These are phyloP conservation scores for Kodamaea lidongshanica DNA, from an alignment of 805 yeast genomes.

Conservation along the genomic window DNA sequence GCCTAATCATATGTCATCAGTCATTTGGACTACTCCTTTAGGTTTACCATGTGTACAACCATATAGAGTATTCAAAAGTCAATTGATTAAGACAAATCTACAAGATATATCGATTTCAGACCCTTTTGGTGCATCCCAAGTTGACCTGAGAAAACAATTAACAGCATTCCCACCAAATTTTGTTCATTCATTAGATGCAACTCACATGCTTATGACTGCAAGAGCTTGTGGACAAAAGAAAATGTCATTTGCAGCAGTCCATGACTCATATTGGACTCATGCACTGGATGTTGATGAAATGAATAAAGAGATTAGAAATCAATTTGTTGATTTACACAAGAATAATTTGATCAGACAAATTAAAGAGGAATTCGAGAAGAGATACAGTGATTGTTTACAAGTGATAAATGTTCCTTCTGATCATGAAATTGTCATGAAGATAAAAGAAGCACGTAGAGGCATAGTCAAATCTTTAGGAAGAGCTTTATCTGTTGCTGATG, in stretches of 20 bases:
- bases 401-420: constrained; percentile 48
- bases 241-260: constrained; percentile 86
- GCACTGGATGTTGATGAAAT: constrained; percentile 73
- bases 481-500: constrained; percentile 61
- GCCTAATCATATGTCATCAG: constrained; percentile 72
- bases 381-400: constrained; percentile 70
- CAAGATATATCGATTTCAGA: constrained; percentile 85
- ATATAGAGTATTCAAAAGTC: constrained; percentile 63
- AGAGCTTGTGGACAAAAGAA: constrained; percentile 60
- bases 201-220: constrained; percentile 92
- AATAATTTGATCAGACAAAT: constrained; percentile 66
- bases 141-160: constrained; percentile 82
- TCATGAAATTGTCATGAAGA: constrained; percentile 45
- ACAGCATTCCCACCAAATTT: constrained; percentile 95
- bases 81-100: constrained; percentile 69
- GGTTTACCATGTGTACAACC: constrained; percentile 98
- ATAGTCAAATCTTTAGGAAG: constrained; percentile 48
- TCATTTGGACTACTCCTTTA: constrained; percentile 96
- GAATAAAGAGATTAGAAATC: constrained; percentile 66
- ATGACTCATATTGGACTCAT: constrained; percentile 98
- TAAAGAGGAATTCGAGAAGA: constrained; percentile 69
- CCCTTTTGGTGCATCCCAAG: constrained; percentile 78
- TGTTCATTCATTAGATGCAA: constrained; percentile 92
- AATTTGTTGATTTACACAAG: constrained; percentile 72
- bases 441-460: constrained; percentile 44